Base-by-base conservation (phyloP, 257 asterid genomes). In the Gynochthodes officinalis region DNA sequence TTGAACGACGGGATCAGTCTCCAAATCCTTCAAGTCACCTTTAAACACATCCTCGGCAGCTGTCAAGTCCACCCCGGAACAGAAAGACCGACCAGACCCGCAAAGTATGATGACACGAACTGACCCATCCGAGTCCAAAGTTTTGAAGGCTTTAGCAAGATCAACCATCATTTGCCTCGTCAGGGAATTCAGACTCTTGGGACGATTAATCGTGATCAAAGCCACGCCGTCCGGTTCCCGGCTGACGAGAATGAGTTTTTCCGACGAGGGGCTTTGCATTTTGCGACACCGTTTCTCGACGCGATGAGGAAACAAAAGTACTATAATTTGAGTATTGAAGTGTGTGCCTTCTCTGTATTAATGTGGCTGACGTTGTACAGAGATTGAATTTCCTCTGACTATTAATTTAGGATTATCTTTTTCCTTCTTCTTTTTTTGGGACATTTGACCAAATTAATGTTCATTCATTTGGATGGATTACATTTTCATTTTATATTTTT, bases 21-120 rank as follows among this genome's bases (percentile, higher is more conserved):
- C 97, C 60, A 78, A 39, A 76, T 95, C 91, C 78, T 92, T 91
- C 9, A 92, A 93, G 75, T 90, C 79, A 23, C 96, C 99, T 74
- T 94, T 94, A 53, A 94, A 94, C 25, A 94, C 96, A 35, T 91
- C 96, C 84, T 91, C 98, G 43, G 98, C 98, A 44, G 97, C 82
- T 6, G 95, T 90, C 81, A 94, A 70, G 79, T 91, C 99, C 7
- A 94, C 95, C 64, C 99, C 99, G 70, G 99, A 89, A 78, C 97
- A 94, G 82, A 94, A 94, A 0, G 98, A 79, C 13, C 95, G 86
- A n/a, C 98, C 99, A 52, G 91, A 69, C 12, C 97, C 99, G 64
- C 97, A 78, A 0, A 91, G 75, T 9, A 91, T 72, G 25, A 91
- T 82, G 63, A 91, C 97, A 81, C 87, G 89, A 28, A 91, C 86